Conservation (phyloP, 257 asterid species). For the Verbascum thapsus region DNA sequence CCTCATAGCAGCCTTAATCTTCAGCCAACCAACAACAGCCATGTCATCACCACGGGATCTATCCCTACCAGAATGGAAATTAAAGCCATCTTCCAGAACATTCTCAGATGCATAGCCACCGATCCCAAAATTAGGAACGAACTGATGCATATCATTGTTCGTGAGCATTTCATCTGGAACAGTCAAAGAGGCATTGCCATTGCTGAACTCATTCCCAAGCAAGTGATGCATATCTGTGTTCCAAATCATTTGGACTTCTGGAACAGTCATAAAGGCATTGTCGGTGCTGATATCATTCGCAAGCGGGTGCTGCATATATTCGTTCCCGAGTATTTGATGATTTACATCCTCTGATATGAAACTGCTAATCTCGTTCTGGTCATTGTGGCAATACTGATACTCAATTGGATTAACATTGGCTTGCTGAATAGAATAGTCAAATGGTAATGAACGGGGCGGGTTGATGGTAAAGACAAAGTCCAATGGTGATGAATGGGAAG, state of each 20-base stretch:
- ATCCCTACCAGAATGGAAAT: constrained; percentile 62
- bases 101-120: constrained; percentile 36
- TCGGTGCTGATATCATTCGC: constrained; percentile 70
- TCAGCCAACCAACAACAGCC: constrained; percentile 96
- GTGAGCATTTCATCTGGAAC: constrained; percentile 81
- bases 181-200: constrained; percentile 47
- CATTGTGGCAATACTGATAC: constrained; percentile 69
- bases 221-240: constrained; percentile 94
- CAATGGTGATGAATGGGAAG: constrained; percentile 63
- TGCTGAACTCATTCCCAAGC: constrained; percentile 73
- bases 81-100: constrained; percentile 23
- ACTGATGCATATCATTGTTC: constrained; percentile 92
- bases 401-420: constrained; percentile 58
- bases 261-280: constrained; percentile 39
- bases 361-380: constrained; percentile 55
- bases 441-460: constrained; percentile 54
- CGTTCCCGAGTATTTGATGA: constrained; percentile 82
- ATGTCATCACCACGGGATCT: too few relatives aligned
- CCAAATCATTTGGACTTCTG: constrained; percentile 86
- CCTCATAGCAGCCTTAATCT: constrained; percentile 98
- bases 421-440: constrained; percentile 46
- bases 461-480: constrained; percentile 71
- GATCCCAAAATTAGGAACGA: too few relatives aligned
- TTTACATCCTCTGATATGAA: too few relatives aligned
- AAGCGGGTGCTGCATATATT: constrained; percentile 93